Percentiles rank a stretch among this genome's conserved stretches.
Conservation (phyloP, 306 rosid species). For the Delonix regia region DNA sequence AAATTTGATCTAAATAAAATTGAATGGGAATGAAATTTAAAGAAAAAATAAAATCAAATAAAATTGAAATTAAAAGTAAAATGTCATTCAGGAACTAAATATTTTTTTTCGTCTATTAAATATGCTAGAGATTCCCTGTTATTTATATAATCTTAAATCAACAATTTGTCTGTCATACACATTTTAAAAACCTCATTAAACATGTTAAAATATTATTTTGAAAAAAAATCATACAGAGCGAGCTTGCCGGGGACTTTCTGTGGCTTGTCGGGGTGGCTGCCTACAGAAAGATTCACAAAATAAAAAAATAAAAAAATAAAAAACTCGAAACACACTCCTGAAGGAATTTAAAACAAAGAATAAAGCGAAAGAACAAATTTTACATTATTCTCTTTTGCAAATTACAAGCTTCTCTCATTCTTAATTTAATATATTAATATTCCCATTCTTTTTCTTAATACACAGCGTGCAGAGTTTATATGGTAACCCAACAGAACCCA, state of each 20-base stretch:
- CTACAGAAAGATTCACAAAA: slow-evolving; percentile 56
- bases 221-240: slow-evolving; percentile 33
- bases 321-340: slow-evolving; percentile 39
- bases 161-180: background rate
- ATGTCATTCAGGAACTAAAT: too few species aligned
- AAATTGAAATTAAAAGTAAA: too few species aligned
- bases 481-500: slow-evolving; percentile 37
- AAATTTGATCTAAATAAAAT: too few species aligned
- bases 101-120: too few species aligned
- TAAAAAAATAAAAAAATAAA: too few species aligned
- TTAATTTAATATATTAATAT: background rate
- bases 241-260: slow-evolving; percentile 57
- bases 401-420: slow-evolving; percentile 7
- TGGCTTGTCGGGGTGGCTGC: slow-evolving; percentile 74
- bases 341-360: slow-evolving; percentile 29
- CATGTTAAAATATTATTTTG: background rate
- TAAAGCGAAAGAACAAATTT: slow-evolving; percentile 28
- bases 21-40: too few species aligned
- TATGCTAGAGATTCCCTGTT: background rate
- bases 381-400: slow-evolving; percentile 40
- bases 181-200: background rate
- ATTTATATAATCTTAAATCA: background rate
- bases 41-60: too few species aligned
- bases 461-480: slow-evolving; percentile 30
- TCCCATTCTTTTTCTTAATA: slow-evolving; percentile 8